A percentile compares a stretch with the other conserved stretches of the same genome.
phyloP scores from a whole-genome alignment of 192 early-diverging fungal genomes.

The Phycomyces nitens region DNA sequence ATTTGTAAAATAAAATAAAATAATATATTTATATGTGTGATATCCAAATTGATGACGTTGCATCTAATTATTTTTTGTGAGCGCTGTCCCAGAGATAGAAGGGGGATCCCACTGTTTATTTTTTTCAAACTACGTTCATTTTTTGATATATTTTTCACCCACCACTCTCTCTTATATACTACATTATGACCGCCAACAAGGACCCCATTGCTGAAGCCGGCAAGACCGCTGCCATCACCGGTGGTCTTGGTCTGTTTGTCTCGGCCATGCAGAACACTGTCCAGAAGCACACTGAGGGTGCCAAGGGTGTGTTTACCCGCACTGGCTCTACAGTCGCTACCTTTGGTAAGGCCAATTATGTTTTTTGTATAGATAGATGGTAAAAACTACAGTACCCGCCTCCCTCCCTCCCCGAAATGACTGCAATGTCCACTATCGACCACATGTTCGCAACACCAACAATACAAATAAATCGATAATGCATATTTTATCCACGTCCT shows the following conservation, averaged over 20 bases:
- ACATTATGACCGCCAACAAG: slow-evolving; percentile 37
- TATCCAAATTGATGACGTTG: not conserved
- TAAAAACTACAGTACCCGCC: no score
- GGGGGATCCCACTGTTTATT: not conserved
- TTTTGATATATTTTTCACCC: not conserved
- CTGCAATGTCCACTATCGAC: no score
- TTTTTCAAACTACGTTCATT: slow-evolving; percentile 6
- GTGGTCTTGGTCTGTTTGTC: slow-evolving; percentile 64
- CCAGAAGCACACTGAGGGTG: slow-evolving; percentile 46
- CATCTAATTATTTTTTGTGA: not conserved
- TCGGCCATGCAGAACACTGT: slow-evolving; percentile 68
- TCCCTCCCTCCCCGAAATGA: no score
- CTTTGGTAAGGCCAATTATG: slow-evolving; percentile 63
- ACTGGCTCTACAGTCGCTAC: slow-evolving; percentile 63
- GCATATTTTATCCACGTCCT: no score
- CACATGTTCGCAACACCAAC: no score
- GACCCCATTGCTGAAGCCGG: slow-evolving; percentile 42
- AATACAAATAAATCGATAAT: no score
- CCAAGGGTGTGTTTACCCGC: slow-evolving; percentile 53
- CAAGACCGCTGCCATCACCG: slow-evolving; percentile 47
- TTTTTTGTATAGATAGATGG: no score
- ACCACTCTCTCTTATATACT: not conserved
- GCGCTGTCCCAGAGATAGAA: not conserved
- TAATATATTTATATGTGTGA: no score
- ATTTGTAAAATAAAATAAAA: no score